These are phyloP conservation scores for Podaxis rugospora DNA, from an alignment of 768 basidiomycete genomes.

Conservation along the genomic window DNA sequence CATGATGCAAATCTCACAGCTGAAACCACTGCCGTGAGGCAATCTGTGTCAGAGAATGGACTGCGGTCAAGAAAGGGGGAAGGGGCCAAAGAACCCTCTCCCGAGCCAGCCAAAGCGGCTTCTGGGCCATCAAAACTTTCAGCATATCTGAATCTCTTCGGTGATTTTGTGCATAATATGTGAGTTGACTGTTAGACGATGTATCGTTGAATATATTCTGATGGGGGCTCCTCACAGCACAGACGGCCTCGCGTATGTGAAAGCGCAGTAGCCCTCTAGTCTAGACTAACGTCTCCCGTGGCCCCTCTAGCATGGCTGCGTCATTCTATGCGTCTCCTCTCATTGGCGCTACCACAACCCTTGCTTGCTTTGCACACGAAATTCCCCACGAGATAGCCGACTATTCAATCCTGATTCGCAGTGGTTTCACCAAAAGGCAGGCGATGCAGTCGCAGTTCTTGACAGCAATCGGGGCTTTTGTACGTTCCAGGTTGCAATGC, in stretches of 20 bases:
- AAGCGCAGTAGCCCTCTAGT: conserved; percentile 5
- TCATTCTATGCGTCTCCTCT: conserved; percentile 96
- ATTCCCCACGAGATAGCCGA: conserved; percentile 98
- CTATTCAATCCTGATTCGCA: conserved; percentile 87
- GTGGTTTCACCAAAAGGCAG: conserved; percentile 86
- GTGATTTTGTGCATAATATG: conserved; percentile 95
- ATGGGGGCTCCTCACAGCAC: conserved; percentile 45
- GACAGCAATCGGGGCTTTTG: conserved; percentile 90
- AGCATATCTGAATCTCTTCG: conserved; percentile 89
- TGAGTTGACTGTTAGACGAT: conserved; percentile 28
- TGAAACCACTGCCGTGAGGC: conserved; percentile 29
- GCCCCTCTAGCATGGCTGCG: conserved; percentile 71
- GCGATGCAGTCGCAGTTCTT: conserved; percentile 93
- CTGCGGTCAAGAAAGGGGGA: conserved; percentile 45
- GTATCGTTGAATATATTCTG: conserved; percentile 13
- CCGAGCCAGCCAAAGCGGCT: conserved; percentile 23
- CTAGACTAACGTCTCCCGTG: not conserved
- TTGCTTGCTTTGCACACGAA: conserved; percentile 93
- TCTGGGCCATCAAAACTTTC: conserved; percentile 76
- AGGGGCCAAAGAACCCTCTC: conserved; percentile 18
- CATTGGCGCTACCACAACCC: conserved; percentile 91
- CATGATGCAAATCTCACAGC: conserved; percentile 15
- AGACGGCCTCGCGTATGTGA: conserved; percentile 83
- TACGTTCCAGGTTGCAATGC: conserved; percentile 36
- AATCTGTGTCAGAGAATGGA: conserved; percentile 38